A percentile compares a stretch with the other conserved stretches of the same genome.
Conservation (phyloP, 1,139 yeast species). For the Pichia sp. region DNA sequence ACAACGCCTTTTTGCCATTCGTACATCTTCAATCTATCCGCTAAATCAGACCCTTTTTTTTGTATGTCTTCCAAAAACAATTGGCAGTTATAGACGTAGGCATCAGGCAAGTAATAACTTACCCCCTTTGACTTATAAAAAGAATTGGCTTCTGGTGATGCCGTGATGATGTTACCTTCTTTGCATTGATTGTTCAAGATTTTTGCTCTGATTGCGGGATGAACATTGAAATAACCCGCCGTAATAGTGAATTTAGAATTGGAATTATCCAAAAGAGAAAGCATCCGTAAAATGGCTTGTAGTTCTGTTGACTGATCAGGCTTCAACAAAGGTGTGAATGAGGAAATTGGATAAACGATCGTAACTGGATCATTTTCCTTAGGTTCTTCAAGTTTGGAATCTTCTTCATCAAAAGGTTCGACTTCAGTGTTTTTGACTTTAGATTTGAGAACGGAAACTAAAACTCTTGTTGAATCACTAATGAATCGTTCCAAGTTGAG, state of each 20-base stretch:
- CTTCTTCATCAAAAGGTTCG: slow-evolving; percentile 19
- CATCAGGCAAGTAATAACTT: slow-evolving; percentile 77
- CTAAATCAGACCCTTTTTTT: slow-evolving; percentile 27
- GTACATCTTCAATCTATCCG: slow-evolving; percentile 42
- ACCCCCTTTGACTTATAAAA: slow-evolving; percentile 81
- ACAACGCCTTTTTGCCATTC: slow-evolving; percentile 91
- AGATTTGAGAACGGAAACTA: slow-evolving; percentile 47
- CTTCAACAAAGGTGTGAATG: slow-evolving; percentile 71
- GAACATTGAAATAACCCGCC: slow-evolving; percentile 94
- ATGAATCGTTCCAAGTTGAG: slow-evolving; percentile 49
- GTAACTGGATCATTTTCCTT: slow-evolving; percentile 37
- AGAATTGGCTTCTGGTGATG: slow-evolving; percentile 90
- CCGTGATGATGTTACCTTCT: slow-evolving; percentile 70
- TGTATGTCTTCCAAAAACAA: slow-evolving; percentile 48
- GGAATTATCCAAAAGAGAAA: slow-evolving; percentile 50
- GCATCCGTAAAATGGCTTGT: slow-evolving; percentile 52
- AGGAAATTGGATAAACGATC: slow-evolving; percentile 86
- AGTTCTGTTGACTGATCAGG: slow-evolving; percentile 74
- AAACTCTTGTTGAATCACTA: slow-evolving; percentile 45
- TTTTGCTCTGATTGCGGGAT: slow-evolving; percentile 60
- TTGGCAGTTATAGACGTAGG: slow-evolving; percentile 72
- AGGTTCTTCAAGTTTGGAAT: slow-evolving; percentile 36
- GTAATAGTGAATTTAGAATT: slow-evolving; percentile 77
- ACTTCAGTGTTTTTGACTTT: slow-evolving; percentile 9
- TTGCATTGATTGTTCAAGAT: slow-evolving; percentile 51